Evolutionary conservation across 2,329 filamentous ascomycete species (phyloP), one percentile per base, ranked within the genome.

Genomic region (Cladosporium sp.): DNA sequence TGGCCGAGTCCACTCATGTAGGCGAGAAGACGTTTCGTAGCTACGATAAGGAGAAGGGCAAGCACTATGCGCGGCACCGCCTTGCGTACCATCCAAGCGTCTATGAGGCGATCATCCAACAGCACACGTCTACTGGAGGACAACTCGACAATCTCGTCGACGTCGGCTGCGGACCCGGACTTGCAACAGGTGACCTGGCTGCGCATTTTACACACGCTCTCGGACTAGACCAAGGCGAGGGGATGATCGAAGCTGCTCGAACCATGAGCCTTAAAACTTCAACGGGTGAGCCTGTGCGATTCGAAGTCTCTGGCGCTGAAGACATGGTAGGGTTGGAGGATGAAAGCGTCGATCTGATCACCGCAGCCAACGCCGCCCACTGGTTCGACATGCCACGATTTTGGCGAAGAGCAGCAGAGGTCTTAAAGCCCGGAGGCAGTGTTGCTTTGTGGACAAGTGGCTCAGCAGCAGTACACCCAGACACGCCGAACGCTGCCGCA

Each of bases 111-210:
- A 67, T 83, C 41, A 38, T 78, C 4, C 55, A 69, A 15, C 68
- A 74, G 46, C 79, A 83, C 56, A 62, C 57, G 1, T 64, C 69
- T 1, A 73, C 70, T 0, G 73, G 74, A 22, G 58, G 66, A 25
- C 66, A 63, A 2, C 58, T 80, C 9, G 79, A 83, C 19, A 59
- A 66, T 25, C 67, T 63, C 2, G 59, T 80, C 11, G 79, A 84
- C 53, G 63, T 82, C 5, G 80, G 80, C 27, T 81, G 78, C 57
- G 79, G 80, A 0, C 78, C 79, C 0, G 80, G 79, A 3, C 73
- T 63, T 11, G 76, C 73, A 0, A 70, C 69, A 0, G 69, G 72
- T 2, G 67, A 65, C 4, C 67, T 82, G 1, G 72, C 74, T 0
- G 61, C 64, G 0, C 67, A 67, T 29, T 83, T 83, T 57, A 50